phyloP scores from a whole-genome alignment of 2,329 filamentous ascomycete species.

The Colletotrichum ledebouriae region DNA sequence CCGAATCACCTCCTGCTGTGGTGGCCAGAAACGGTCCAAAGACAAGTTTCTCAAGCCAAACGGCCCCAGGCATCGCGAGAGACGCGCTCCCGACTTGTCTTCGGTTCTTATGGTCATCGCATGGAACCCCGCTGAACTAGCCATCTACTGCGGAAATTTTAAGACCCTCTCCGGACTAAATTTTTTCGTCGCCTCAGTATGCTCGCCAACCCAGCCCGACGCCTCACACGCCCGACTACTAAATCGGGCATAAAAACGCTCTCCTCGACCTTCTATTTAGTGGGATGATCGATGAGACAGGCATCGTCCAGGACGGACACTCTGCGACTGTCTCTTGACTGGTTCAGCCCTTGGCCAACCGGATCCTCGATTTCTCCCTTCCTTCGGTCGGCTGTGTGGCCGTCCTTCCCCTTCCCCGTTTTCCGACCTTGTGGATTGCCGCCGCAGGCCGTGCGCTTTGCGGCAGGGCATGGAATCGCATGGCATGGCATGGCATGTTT shows the following conservation, averaged over 20 bases:
- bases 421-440: conserved; percentile 9
- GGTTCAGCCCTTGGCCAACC: conserved; percentile 21
- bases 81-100: conserved; percentile 23
- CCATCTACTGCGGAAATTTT: conserved; percentile 6
- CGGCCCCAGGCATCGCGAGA: conserved; percentile 1
- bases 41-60: conserved; percentile 14
- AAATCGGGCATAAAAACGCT: conserved; percentile 25
- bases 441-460: conserved; percentile 19
- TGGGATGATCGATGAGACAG: conserved; percentile 37
- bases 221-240: conserved; percentile 23
- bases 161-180: background rate
- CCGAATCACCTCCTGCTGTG: conserved; percentile 19
- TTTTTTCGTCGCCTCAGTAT: background rate
- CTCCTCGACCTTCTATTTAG: conserved; percentile 28
- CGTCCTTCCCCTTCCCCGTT: background rate
- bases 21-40: conserved; percentile 33
- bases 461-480: background rate
- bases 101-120: conserved; percentile 26
- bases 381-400: background rate
- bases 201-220: conserved; percentile 1
- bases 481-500: too few relatives aligned
- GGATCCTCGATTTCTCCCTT: conserved; percentile 4
- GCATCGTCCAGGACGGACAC: conserved; percentile 33
- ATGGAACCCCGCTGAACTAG: conserved; percentile 32
- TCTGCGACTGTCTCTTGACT: conserved; percentile 30